Evolutionary conservation across 2,329 filamentous ascomycete species (phyloP).

Genomic region (Talaromyces sp.): DNA sequence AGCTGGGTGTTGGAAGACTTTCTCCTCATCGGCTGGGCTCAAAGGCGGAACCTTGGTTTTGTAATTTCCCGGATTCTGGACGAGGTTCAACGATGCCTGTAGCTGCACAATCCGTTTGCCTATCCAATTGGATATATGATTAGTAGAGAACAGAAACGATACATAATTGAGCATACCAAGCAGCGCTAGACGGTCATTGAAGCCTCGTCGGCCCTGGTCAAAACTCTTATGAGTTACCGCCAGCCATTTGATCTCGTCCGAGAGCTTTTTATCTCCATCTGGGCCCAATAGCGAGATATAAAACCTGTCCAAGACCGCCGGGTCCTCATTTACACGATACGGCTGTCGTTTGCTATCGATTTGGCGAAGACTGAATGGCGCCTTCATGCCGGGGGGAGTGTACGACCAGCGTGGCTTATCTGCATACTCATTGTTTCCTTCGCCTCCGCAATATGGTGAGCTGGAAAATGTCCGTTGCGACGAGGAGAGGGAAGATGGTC

Average conservation of each 20-base stretch:
- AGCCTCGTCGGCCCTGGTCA: conserved; percentile 87
- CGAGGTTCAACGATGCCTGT: conserved; percentile 59
- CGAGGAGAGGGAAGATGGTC: conserved; percentile 16
- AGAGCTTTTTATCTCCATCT: conserved; percentile 66
- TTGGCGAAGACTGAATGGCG: conserved; percentile 49
- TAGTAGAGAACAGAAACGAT: not conserved
- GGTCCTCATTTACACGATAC: conserved; percentile 70
- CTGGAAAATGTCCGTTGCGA: conserved; percentile 26
- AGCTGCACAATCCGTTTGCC: conserved; percentile 61
- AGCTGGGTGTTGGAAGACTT: conserved; percentile 64
- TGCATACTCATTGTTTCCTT: conserved; percentile 27
- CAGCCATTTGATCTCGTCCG: conserved; percentile 93
- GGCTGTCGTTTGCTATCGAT: conserved; percentile 27
- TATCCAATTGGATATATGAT: conserved; percentile 24
- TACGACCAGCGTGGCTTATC: conserved; percentile 62
- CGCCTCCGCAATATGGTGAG: conserved; percentile 20
- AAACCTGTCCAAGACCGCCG: conserved; percentile 66
- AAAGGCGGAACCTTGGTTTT: conserved; percentile 26
- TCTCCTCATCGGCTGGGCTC: conserved; percentile 51
- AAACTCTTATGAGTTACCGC: conserved; percentile 98
- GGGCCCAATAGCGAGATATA: conserved; percentile 71
- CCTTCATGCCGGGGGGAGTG: conserved; percentile 66
- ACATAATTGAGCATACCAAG: conserved; percentile 55
- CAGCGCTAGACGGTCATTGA: conserved; percentile 89
- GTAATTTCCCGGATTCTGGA: conserved; percentile 43